A percentile compares a stretch with the other conserved stretches of the same genome.
Conservation (phyloP, 768 basidiomycete genomes). For the Xanthoconium stramineum region DNA sequence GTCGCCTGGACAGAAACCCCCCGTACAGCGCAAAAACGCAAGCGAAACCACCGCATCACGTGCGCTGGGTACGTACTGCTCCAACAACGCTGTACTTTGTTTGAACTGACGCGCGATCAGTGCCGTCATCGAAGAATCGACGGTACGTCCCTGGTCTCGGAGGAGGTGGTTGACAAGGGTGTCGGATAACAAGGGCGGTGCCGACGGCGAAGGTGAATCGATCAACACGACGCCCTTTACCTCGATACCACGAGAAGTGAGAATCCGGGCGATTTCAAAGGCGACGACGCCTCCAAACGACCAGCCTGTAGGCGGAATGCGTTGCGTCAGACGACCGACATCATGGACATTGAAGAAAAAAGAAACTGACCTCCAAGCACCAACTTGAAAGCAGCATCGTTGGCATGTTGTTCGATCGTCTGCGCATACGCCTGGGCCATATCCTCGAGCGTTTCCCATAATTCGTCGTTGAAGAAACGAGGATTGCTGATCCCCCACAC, state of each 20-base stretch:
- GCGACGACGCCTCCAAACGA: constrained; percentile 41
- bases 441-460: constrained; percentile 47
- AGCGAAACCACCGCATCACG: constrained; percentile 33
- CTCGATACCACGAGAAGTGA: constrained; percentile 35
- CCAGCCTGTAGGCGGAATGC: neutral
- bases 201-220: constrained; percentile 59
- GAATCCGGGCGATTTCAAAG: constrained; percentile 57
- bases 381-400: constrained; percentile 31
- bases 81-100: constrained; percentile 46
- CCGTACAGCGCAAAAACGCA: constrained; percentile 51
- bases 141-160: constrained; percentile 28
- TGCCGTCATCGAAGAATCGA: constrained; percentile 26
- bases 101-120: constrained; percentile 48
- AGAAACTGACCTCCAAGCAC: constrained; percentile 54
- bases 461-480: constrained; percentile 38
- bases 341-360: neutral
- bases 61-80: constrained; percentile 39
- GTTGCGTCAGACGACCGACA: neutral
- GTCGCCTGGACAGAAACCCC: constrained; percentile 38
- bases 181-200: constrained; percentile 51
- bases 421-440: constrained; percentile 55
- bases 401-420: constrained; percentile 34
- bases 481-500: constrained; percentile 66
- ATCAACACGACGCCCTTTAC: constrained; percentile 63
- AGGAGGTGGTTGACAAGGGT: constrained; percentile 47